Evolutionary conservation across 176 grass and related monocot species (phyloP).

Genomic region (maize (Zea mays)): Zm-B73-REFERENCE-NAM-5.0 NC_050105.1:1532001-1532500

Average conservation of each 20-base stretch:
- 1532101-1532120: background rate
- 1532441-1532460: constrained; percentile 78
- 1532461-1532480: constrained; percentile 75
- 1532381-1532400: constrained; percentile 3
- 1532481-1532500: constrained; percentile 88
- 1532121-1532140: constrained; percentile 7
- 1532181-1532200: background rate
- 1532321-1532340: background rate
- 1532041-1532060: constrained; percentile 5
- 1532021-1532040: background rate
- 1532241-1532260: background rate
- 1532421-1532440: background rate
- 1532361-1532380: background rate
- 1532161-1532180: background rate
- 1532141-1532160: constrained; percentile 22
- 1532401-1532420: background rate
- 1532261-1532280: background rate
- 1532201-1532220: constrained; percentile 15
- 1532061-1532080: background rate
- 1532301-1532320: background rate
- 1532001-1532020: constrained; percentile 13
- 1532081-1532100: constrained; percentile 1
- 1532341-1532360: background rate
- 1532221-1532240: background rate
- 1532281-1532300: background rate